phyloP scores from a whole-genome alignment of 345 rosid genomes.

The Camelina sativa region DNA sequence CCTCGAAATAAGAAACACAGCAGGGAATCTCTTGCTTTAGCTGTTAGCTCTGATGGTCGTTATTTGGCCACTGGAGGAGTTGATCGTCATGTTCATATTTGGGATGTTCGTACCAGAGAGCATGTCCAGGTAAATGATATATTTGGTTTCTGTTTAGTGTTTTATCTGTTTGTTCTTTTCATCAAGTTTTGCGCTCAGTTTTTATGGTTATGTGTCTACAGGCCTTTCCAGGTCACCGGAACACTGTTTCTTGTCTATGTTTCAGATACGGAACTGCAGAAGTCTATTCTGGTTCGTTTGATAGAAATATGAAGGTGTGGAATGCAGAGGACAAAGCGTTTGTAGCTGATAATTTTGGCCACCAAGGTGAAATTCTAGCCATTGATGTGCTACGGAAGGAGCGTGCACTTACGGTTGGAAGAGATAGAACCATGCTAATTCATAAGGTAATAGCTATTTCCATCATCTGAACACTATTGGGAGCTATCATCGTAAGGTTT shows the following conservation, averaged over 20 bases:
- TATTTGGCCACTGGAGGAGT: constrained; percentile 94
- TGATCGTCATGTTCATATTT: constrained; percentile 93
- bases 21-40: constrained; percentile 75
- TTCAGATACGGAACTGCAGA: constrained; percentile 89
- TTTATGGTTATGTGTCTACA: constrained; percentile 48
- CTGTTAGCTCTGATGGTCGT: constrained; percentile 90
- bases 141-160: neutral
- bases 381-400: constrained; percentile 82
- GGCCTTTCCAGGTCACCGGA: constrained; percentile 96
- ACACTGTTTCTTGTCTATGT: constrained; percentile 78
- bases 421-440: constrained; percentile 86
- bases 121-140: constrained; percentile 71
- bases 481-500: constrained; percentile 10
- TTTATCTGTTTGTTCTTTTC: neutral
- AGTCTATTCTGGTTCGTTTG: constrained; percentile 97
- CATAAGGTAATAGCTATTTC: constrained; percentile 41
- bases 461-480: constrained; percentile 1
- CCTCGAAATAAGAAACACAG: constrained; percentile 75
- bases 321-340: constrained; percentile 89
- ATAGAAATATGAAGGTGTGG: constrained; percentile 85
- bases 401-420: constrained; percentile 76
- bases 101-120: constrained; percentile 88
- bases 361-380: constrained; percentile 76
- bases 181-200: constrained; percentile 10
- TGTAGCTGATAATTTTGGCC: constrained; percentile 75